Evolutionary conservation across 352 stramenopile genomes (phyloP), one percentile per base, ranked within the genome.

Genomic region (Pythium aphanidermatum): DNA sequence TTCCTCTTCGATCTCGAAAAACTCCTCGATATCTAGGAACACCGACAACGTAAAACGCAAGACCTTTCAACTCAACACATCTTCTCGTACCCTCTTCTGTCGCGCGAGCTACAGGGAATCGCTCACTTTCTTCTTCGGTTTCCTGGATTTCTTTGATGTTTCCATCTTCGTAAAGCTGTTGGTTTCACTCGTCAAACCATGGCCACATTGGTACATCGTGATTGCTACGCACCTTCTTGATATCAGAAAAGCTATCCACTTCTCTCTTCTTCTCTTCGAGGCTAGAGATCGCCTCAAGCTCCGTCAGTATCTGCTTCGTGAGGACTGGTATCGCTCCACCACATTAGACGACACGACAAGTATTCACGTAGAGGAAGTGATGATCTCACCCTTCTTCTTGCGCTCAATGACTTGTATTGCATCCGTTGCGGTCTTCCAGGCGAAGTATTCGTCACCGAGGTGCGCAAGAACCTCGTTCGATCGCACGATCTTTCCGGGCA

Each of bases 111-210:
- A 77, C 57, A 1, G 56, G 42, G 12, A 48, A 55, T 8, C 55
- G 33, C 3, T 92, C 69, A 40, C 82, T 94, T 46, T 94, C 71
- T 43, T 70, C 77, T 50, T 91, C 77, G 2, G 77, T 81, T 50
- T 94, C 78, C 26, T 89, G 68, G 37, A 94, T 94, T 41, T 94
- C 79, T 16, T 70, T 74, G 44, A 94, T 94, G 33, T 91, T 85
- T 36, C 87, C 79, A 11, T 82, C 60, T 43, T 94, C 79, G 36
- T 92, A 94, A 41, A 92, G 67, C 60, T 84, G 33, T 33, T 20
- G 11, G 8, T 13, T n/a, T 26, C 6, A 37, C 19, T 29, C n/a
- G n/a, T n/a, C n/a, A n/a, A n/a, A n/a, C n/a, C n/a, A n/a, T n/a
- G n/a, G n/a, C n/a, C n/a, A n/a, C n/a, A n/a, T n/a, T n/a, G n/a